Conservation (phyloP, 768 basidiomycete species). For the Amanita subjunquillea region DNA sequence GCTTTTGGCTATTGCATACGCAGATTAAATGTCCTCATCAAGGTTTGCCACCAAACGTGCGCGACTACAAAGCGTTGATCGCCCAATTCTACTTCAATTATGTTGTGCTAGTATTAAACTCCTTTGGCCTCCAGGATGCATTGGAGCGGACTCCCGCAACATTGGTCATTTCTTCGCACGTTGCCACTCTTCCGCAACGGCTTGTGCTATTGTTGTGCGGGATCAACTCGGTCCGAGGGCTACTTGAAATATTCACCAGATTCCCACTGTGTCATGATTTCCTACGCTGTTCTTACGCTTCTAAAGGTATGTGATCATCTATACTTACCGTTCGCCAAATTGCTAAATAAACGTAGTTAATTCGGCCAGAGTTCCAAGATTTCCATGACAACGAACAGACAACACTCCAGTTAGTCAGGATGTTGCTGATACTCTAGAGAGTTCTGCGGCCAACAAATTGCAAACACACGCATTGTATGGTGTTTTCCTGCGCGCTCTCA, state of each 20-base stretch:
- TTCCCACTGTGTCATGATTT: constrained; percentile 82
- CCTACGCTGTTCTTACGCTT: constrained; percentile 88
- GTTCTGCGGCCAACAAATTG: constrained; percentile 60
- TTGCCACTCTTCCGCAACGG: constrained; percentile 61
- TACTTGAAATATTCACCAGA: constrained; percentile 81
- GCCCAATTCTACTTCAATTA: constrained; percentile 79
- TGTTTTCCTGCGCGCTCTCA: constrained; percentile 69
- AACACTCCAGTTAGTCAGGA: constrained; percentile 67
- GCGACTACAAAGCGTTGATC: constrained; percentile 39
- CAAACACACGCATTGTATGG: constrained; percentile 92
- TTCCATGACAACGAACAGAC: constrained; percentile 68
- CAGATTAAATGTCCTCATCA: background rate
- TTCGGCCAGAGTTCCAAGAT: constrained; percentile 74
- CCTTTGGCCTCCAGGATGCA: constrained; percentile 96
- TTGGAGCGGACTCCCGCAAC: constrained; percentile 66
- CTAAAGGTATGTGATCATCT: constrained; percentile 57
- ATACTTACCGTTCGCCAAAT: background rate
- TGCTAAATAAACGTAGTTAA: constrained; percentile 37
- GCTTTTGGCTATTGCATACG: background rate
- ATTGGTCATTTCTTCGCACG: constrained; percentile 80
- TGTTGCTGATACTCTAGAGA: constrained; percentile 72
- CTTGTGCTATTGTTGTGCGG: constrained; percentile 61
- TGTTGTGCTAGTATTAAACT: constrained; percentile 81
- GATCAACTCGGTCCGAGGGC: constrained; percentile 74
- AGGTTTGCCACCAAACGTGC: constrained; percentile 17